Evolutionary conservation across 2,329 filamentous ascomycete genomes (phyloP).

Genomic region (Microdochium trichocladiopsis): DNA sequence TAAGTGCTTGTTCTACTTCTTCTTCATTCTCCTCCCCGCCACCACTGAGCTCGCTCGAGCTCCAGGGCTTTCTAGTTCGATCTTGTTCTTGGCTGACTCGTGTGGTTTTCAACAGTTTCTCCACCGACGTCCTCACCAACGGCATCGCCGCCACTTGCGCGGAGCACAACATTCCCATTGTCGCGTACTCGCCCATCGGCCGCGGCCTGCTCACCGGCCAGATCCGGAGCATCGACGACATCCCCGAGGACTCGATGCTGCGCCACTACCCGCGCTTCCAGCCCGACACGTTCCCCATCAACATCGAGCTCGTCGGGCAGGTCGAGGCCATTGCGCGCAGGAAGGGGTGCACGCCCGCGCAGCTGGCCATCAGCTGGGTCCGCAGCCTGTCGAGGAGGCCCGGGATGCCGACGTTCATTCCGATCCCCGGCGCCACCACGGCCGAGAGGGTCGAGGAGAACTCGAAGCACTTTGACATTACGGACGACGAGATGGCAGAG

Average conservation of each 20-base stretch:
- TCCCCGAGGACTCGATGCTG: slow-evolving; percentile 43
- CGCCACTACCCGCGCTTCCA: slow-evolving; percentile 50
- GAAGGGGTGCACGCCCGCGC: slow-evolving; percentile 54
- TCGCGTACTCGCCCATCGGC: slow-evolving; percentile 68
- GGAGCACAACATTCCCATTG: slow-evolving; percentile 59
- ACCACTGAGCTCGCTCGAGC: not conserved
- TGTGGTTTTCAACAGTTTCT: slow-evolving; percentile 11
- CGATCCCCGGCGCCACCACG: slow-evolving; percentile 59
- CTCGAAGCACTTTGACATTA: slow-evolving; percentile 38
- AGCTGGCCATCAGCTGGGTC: slow-evolving; percentile 63
- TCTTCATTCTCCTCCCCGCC: too few relatives aligned
- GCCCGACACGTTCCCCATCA: slow-evolving; percentile 54
- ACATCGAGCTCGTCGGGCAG: slow-evolving; percentile 52
- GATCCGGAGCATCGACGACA: slow-evolving; percentile 42
- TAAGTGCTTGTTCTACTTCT: too few relatives aligned
- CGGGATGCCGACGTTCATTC: slow-evolving; percentile 52
- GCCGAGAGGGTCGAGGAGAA: slow-evolving; percentile 55
- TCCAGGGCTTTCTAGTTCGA: too few relatives aligned
- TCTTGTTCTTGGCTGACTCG: too few relatives aligned
- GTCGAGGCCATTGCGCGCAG: slow-evolving; percentile 49
- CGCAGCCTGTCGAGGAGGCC: slow-evolving; percentile 37
- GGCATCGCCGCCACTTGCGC: slow-evolving; percentile 38
- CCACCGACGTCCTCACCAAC: slow-evolving; percentile 16
- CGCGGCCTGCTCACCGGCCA: slow-evolving; percentile 47
- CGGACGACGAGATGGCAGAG: slow-evolving; percentile 39